Evolutionary conservation across 129 eudicot species (phyloP).

Genomic region (Scalesia atractyloides): DNA sequence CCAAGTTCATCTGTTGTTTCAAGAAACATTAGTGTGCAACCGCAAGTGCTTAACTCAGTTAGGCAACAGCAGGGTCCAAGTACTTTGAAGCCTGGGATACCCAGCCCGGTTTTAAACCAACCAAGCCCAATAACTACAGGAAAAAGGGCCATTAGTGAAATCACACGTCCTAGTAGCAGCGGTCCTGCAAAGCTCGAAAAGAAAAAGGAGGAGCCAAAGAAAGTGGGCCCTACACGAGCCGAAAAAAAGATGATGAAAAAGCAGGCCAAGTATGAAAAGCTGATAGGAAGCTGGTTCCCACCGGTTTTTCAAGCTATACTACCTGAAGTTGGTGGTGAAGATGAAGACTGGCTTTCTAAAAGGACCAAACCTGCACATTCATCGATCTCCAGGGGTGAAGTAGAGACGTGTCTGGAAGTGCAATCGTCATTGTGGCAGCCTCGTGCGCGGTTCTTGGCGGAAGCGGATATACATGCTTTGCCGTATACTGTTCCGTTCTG

Average conservation of each 20-base stretch:
- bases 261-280: conserved; percentile 24
- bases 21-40: neutral
- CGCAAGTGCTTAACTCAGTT: neutral
- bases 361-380: conserved; percentile 12
- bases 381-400: neutral
- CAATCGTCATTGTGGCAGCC: conserved; percentile 42
- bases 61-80: neutral
- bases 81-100: neutral
- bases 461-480: conserved; percentile 60
- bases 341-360: conserved; percentile 54
- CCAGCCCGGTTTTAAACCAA: neutral
- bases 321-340: conserved; percentile 34
- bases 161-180: neutral
- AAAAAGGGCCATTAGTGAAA: conserved; percentile 1
- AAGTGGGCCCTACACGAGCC: conserved; percentile 3
- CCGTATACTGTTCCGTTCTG: conserved; percentile 73
- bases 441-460: conserved; percentile 46
- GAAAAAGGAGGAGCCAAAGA: conserved; percentile 17
- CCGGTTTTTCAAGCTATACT: conserved; percentile 16
- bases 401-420: conserved; percentile 21
- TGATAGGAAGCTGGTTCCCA: conserved; percentile 46
- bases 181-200: neutral
- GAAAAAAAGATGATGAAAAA: conserved; percentile 36
- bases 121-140: neutral
- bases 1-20: conserved; percentile 5